Conservation (phyloP, 495 filamentous ascomycete species). For the Usnea hakonensis region DNA sequence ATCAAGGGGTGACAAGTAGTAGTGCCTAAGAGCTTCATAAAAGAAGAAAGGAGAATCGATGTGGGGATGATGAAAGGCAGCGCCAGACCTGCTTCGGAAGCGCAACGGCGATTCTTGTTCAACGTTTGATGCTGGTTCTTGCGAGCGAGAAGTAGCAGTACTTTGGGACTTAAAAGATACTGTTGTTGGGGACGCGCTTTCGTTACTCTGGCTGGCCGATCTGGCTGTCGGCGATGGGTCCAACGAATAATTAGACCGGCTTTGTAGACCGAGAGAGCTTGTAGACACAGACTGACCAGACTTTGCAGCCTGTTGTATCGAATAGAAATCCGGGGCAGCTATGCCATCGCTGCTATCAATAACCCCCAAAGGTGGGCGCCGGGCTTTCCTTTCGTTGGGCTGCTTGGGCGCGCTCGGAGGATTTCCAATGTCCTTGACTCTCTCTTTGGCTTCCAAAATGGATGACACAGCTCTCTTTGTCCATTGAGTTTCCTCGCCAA, state of each 20-base stretch:
- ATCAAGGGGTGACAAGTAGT: slow-evolving; percentile 88
- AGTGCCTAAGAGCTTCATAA: slow-evolving; percentile 82
- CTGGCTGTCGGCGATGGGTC: background rate
- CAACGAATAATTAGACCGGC: slow-evolving; percentile 2
- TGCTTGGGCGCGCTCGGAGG: slow-evolving; percentile 52
- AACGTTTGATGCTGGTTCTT: slow-evolving; percentile 3
- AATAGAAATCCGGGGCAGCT: slow-evolving; percentile 48
- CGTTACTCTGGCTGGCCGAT: slow-evolving; percentile 5
- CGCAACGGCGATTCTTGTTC: background rate
- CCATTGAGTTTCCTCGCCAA: slow-evolving; percentile 91
- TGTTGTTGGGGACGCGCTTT: background rate
- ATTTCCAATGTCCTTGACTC: slow-evolving; percentile 61
- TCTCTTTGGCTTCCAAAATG: slow-evolving; percentile 65
- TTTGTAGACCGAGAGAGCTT: slow-evolving; percentile 18
- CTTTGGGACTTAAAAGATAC: background rate
- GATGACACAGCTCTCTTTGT: slow-evolving; percentile 69
- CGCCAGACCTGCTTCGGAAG: slow-evolving; percentile 1
- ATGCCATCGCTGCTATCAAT: slow-evolving; percentile 31
- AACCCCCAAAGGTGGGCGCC: slow-evolving; percentile 42
- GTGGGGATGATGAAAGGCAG: slow-evolving; percentile 11
- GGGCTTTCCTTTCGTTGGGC: slow-evolving; percentile 38
- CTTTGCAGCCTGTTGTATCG: slow-evolving; percentile 39
- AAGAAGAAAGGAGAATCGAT: slow-evolving; percentile 59
- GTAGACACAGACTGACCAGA: slow-evolving; percentile 36
- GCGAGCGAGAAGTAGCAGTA: slow-evolving; percentile 4